Percentiles rank a stretch among this genome's conserved stretches.
Evolutionary conservation across 2,329 filamentous ascomycete genomes (phyloP).

Genomic region (Paracorniculantispora psalliotae): DNA sequence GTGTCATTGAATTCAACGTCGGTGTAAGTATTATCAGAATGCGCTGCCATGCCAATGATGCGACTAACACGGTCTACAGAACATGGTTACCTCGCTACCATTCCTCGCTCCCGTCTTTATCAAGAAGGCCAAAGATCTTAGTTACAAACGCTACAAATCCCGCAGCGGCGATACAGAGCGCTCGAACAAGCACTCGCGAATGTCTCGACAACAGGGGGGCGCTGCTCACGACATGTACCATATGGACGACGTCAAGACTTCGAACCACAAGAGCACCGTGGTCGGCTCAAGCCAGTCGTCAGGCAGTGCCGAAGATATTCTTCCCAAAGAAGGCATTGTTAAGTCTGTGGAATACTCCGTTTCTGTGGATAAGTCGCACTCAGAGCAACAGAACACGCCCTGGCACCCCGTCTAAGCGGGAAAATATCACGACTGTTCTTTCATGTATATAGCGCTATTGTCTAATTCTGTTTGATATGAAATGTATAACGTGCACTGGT

Average conservation of each 20-base stretch:
- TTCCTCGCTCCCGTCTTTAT: constrained; percentile 41
- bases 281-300: constrained; percentile 22
- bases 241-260: constrained; percentile 29
- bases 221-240: constrained; percentile 29
- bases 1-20: constrained; percentile 52
- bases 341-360: constrained; percentile 40
- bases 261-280: constrained; percentile 27
- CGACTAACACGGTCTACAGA: constrained; percentile 24
- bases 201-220: constrained; percentile 14
- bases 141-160: constrained; percentile 30
- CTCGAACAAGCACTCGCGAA: background rate
- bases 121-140: constrained; percentile 37
- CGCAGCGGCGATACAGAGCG: constrained; percentile 23
- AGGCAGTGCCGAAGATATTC: constrained; percentile 36
- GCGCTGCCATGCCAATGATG: background rate
- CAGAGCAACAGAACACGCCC: constrained; percentile 3
- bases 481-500: background rate
- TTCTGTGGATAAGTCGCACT: constrained; percentile 25
- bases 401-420: constrained; percentile 10
- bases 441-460: background rate
- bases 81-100: constrained; percentile 42
- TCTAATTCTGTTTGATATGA: background rate
- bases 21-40: constrained; percentile 24
- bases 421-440: too few species aligned
- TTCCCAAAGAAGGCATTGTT: constrained; percentile 30